Evolutionary conservation across 345 rosid species (phyloP).

Genomic region (Salix udensis): DNA sequence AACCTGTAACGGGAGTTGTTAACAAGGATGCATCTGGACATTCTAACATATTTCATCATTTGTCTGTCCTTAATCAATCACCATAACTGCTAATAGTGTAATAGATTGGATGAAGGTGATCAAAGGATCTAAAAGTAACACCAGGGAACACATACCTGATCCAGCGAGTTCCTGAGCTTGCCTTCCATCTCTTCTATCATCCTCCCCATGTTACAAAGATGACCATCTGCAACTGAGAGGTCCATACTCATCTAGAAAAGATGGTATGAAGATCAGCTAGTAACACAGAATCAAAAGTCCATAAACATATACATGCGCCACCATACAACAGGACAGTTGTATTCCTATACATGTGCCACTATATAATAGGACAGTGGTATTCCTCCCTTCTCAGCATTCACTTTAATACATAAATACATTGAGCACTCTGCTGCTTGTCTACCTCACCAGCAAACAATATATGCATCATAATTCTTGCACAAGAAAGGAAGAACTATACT

Average conservation of each 20-base stretch:
- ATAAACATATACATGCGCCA: neutral
- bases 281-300: neutral
- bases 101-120: no score
- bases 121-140: no score
- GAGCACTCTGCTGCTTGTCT: neutral
- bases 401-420: neutral
- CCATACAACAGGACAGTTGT: neutral
- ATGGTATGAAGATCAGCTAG: neutral
- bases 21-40: no score
- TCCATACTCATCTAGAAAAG: slow-evolving; percentile 74
- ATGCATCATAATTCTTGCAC: neutral
- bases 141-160: slow-evolving; percentile 53
- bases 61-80: no score
- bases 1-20: slow-evolving; percentile 49
- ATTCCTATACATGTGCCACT: neutral
- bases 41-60: no score
- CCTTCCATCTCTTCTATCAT: slow-evolving; percentile 99
- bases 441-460: neutral
- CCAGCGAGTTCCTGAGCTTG: slow-evolving; percentile 84
- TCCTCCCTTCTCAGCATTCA: neutral
- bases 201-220: slow-evolving; percentile 94
- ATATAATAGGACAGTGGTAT: neutral
- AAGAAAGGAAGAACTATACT: neutral
- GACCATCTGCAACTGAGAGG: slow-evolving; percentile 80
- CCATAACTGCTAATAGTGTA: no score